Base-by-base conservation (phyloP, 2,329 filamentous ascomycete species). In the Fusarium sp. region DNA sequence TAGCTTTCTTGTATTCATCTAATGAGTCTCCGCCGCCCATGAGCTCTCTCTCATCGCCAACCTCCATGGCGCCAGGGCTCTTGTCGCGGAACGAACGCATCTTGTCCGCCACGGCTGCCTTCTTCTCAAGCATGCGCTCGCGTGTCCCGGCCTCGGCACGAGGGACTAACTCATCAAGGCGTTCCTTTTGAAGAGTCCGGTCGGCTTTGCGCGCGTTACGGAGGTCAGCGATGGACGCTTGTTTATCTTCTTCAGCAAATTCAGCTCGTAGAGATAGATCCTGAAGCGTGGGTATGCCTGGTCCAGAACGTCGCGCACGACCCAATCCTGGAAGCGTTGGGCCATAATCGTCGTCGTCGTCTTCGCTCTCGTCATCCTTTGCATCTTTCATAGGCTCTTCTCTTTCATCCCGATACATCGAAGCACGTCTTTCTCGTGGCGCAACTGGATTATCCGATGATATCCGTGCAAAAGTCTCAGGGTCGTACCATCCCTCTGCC, bases 401-500 rank as follows among this genome's bases (percentile, higher is more conserved):
- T 29, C 33, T 57, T 61, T 68, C 58, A n/a, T 63, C 46, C 21
- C 66, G 61, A 15, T 58, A 62, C 26, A 57, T 58, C 24, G 69
- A 57, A 20, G 29, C 46, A 49, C 47, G 28, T 24, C 46, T 50
- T 43, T 9, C 33, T 28, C 33, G 62, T 48, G 65, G 26, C 20
- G 43, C 62, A 53, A 43, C 61, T 15, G 66, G 52, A 2, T 61
- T 64, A 68, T 73, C 78, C 12, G 78, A 77, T 29, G 77, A 68
- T 11, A 81, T 78, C 24, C 78, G 76, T 35, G 74, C 71, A 65
- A 93, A 88, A 68, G 89, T 92, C 60, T 87, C 87, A 10, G 94
- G 92, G 76, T 97, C 93, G 80, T 98, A 99, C 95, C 95, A 99
- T 46, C 93, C 93, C 79, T 95, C 91, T 7, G 92, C 91, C 68